Conservation (phyloP, 1,284 basidiomycete genomes). For the Apiotrichum porosum region DNA sequence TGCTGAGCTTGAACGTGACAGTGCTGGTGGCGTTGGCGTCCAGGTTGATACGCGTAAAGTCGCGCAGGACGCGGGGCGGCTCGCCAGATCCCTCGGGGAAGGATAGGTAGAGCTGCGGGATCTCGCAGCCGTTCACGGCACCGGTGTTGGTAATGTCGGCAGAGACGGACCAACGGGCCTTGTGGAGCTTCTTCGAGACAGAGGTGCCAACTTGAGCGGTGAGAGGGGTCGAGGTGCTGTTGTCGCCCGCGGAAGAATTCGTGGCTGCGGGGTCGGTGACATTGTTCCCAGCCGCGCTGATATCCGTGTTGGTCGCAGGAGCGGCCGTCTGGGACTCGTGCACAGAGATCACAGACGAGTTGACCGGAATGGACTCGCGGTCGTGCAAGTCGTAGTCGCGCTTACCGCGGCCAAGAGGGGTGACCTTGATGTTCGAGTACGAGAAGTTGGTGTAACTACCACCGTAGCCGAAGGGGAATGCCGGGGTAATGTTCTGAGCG, state of each 20-base stretch:
- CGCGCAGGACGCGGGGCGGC: conserved; percentile 46
- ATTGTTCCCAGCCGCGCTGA: no score
- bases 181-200: conserved; percentile 33
- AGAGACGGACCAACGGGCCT: conserved; percentile 40
- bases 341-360: neutral
- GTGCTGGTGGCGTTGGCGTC: conserved; percentile 33
- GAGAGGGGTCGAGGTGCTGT: neutral
- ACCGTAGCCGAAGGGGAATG: conserved; percentile 75
- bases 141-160: conserved; percentile 51
- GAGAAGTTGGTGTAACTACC: conserved; percentile 76
- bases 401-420: neutral
- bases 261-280: neutral
- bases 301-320: neutral
- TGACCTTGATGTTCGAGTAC: conserved; percentile 46
- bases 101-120: conserved; percentile 45
- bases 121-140: conserved; percentile 47
- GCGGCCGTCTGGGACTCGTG: neutral
- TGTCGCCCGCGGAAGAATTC: neutral
- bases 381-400: neutral
- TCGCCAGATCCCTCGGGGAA: conserved; percentile 46
- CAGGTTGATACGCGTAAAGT: conserved; percentile 44
- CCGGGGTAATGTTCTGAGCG: conserved; percentile 57
- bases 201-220: neutral
- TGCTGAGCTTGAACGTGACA: conserved; percentile 42
- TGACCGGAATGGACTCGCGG: neutral